These are phyloP conservation scores for Fusarium humuli DNA, from an alignment of 2,329 filamentous ascomycete species.

Conservation along the genomic window DNA sequence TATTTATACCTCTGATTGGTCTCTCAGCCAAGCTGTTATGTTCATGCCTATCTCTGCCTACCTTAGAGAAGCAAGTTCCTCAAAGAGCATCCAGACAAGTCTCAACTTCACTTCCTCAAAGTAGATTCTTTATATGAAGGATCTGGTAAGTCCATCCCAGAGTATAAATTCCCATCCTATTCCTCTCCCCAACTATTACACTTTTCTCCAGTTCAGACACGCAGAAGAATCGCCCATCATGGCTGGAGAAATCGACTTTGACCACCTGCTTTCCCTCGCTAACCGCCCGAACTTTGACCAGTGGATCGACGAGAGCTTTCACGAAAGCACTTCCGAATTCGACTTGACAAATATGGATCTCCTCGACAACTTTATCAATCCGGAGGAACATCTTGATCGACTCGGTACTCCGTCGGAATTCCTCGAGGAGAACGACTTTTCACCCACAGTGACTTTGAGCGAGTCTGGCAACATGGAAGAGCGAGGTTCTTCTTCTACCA, in stretches of 20 bases:
- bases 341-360: slow-evolving; percentile 3
- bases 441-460: neutral
- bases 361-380: neutral
- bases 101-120: slow-evolving; percentile 1
- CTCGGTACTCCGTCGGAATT: neutral
- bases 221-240: neutral
- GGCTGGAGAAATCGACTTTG: neutral
- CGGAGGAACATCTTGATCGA: neutral
- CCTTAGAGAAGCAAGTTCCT: neutral
- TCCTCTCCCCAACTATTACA: neutral
- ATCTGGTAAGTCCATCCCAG: neutral
- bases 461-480: neutral
- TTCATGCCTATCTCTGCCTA: neutral
- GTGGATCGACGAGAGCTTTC: slow-evolving; percentile 2
- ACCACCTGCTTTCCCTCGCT: neutral
- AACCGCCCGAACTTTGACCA: neutral
- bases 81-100: neutral
- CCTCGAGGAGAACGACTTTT: neutral
- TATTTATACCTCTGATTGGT: neutral
- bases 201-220: neutral
- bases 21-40: slow-evolving; percentile 19
- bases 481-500: neutral
- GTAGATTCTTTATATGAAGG: neutral
- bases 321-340: neutral
- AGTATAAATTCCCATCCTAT: neutral